phyloP scores from a whole-genome alignment of 2,329 filamentous ascomycete species.

The Aschersonia sp. region DNA sequence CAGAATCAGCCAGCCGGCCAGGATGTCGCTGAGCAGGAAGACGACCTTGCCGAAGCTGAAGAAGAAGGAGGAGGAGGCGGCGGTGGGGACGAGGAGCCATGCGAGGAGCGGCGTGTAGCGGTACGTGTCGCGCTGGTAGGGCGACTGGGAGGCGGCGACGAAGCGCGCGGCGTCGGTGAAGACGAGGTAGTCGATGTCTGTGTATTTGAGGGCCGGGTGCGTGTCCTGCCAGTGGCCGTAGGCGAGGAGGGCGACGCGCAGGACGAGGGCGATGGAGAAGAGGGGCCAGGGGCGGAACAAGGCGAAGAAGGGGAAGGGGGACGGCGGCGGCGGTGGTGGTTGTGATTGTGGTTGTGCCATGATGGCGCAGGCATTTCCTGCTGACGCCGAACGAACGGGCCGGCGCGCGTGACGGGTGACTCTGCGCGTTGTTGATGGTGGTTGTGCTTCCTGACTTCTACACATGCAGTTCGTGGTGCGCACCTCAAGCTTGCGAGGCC shows the following conservation, averaged over 20 bases:
- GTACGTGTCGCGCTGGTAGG: slow-evolving; percentile 86
- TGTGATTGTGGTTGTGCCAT: not conserved
- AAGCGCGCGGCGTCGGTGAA: slow-evolving; percentile 91
- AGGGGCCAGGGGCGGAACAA: slow-evolving; percentile 28
- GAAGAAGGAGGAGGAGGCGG: too few relatives aligned
- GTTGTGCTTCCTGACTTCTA: too few relatives aligned
- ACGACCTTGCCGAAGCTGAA: slow-evolving; percentile 80
- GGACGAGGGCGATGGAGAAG: slow-evolving; percentile 40
- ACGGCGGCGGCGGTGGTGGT: not conserved
- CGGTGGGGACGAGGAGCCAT: slow-evolving; percentile 77
- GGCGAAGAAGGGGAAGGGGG: slow-evolving; percentile 1
- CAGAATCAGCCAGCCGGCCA: slow-evolving; percentile 67
- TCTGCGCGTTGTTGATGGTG: too few relatives aligned
- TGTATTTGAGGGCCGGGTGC: slow-evolving; percentile 82
- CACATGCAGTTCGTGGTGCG: too few relatives aligned
- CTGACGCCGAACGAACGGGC: too few relatives aligned
- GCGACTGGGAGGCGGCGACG: slow-evolving; percentile 50
- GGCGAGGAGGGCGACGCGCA: slow-evolving; percentile 61
- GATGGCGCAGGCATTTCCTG: too few relatives aligned
- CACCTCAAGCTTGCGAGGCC: too few relatives aligned
- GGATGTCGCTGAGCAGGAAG: slow-evolving; percentile 70
- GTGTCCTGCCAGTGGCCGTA: slow-evolving; percentile 92
- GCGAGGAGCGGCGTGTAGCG: slow-evolving; percentile 90
- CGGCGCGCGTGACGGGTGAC: too few relatives aligned
- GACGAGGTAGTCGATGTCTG: slow-evolving; percentile 96